Evolutionary conservation across 176 grass and related monocot species (phyloP).

Genomic region (Avena eriantha): DNA sequence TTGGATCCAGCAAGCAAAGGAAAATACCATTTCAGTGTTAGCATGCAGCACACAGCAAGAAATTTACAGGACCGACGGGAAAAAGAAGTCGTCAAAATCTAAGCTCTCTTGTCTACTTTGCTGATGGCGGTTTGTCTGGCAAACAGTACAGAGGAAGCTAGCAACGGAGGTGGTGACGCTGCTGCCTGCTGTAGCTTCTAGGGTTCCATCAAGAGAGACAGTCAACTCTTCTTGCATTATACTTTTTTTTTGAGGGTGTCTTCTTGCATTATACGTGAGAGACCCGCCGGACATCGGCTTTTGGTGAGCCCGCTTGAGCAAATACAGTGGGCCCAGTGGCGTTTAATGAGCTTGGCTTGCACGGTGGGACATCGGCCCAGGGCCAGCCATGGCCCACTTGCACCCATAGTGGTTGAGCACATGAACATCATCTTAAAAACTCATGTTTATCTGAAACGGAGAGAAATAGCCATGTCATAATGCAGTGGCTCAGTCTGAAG

Average conservation of each 20-base stretch:
- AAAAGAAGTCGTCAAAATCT: not conserved
- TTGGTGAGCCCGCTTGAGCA: not conserved
- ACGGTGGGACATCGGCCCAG: not conserved
- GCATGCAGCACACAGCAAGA: not conserved
- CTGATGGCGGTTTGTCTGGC: not conserved
- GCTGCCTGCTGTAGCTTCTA: not conserved
- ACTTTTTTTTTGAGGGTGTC: too few relatives aligned
- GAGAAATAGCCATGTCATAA: conserved; percentile 18
- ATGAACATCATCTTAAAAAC: not conserved
- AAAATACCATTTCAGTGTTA: not conserved
- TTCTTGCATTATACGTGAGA: not conserved
- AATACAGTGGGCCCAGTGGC: accelerated
- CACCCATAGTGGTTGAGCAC: not conserved
- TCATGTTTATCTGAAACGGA: not conserved
- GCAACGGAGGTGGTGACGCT: not conserved
- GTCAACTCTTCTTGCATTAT: not conserved
- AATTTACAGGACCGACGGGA: not conserved
- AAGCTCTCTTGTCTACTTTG: not conserved
- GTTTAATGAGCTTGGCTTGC: not conserved
- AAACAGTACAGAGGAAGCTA: not conserved
- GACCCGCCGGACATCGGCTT: not conserved
- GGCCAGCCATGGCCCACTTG: not conserved
- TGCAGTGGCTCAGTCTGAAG: not conserved
- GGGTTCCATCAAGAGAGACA: not conserved
- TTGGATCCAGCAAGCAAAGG: not conserved